Evolutionary conservation across 1,284 basidiomycete species (phyloP), one percentile per base, ranked within the genome.

Genomic region (Omphalotus olearius): DNA sequence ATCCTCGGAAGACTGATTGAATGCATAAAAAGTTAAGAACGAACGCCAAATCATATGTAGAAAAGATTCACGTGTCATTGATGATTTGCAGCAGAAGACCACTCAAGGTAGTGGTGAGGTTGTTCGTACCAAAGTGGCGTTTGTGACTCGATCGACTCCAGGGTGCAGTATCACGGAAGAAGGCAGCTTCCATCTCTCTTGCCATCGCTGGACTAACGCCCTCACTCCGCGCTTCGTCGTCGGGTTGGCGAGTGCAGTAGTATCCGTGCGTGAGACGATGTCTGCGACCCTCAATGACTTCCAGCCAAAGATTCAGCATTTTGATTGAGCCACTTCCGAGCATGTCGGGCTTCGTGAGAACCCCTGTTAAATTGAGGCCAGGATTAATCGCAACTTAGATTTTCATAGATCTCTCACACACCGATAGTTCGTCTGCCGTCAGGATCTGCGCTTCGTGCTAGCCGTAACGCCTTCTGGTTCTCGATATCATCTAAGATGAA

Each of bases 271-370:
- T 47, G 1, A 81, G 65, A 0, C 67, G 62, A 23, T 76, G 69
- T 0, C 60, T 58, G 23, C 76, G 69, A 45, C 75, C 69, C n/a
- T 68, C 62, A 7, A 80, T 66, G 16, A 79, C 66, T 5, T 56
- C 57, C 11, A 80, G 25, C 82, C 81, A 85, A 0, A 42, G 35
- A 0, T 54, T 48, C 78, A 72, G 5, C 78, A 73, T 1, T 76
- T 79, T 0, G 46, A 2, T 1, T 67, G 70, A 39, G 80, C 76
- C 50, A 17, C 33, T 18, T 18, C 28, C 46, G 10, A 55, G 33
- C 6, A 72, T 70, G 56, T 84, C 81, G 0, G 80, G 76, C 59
- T 83, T 84, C 0, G 82, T 84, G 6, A 83, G 65, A 6, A 84
- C 82, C 38, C 80, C 82, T 82, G 35, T 26, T 16, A 18, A n/a